phyloP scores from a whole-genome alignment of 306 rosid species.

The Arachis hypogaea region DNA sequence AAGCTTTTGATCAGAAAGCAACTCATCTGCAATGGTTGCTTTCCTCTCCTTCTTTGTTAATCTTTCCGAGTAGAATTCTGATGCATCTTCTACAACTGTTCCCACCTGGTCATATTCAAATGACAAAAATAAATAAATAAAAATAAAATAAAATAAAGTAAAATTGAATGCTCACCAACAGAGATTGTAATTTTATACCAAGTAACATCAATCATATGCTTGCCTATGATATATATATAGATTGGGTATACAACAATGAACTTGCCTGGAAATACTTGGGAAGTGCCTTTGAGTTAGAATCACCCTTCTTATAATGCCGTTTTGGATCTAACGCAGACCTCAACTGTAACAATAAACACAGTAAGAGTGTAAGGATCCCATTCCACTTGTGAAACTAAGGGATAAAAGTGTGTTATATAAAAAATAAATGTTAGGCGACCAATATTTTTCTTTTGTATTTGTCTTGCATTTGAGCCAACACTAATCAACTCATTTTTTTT shows the following conservation, averaged over 20 bases:
- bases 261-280: slow-evolving; percentile 90
- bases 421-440: background rate
- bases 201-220: background rate
- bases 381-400: slow-evolving; percentile 17
- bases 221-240: slow-evolving; percentile 12
- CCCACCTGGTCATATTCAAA: slow-evolving; percentile 64
- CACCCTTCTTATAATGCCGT: slow-evolving; percentile 84
- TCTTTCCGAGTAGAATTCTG: slow-evolving; percentile 69
- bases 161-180: background rate
- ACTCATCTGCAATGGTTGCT: background rate
- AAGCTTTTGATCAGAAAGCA: too few relatives aligned
- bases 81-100: slow-evolving; percentile 68
- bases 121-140: background rate
- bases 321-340: slow-evolving; percentile 85
- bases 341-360: slow-evolving; percentile 51
- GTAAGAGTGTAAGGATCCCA: slow-evolving; percentile 6
- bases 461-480: slow-evolving; percentile 5
- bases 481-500: background rate
- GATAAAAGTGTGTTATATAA: background rate
- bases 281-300: slow-evolving; percentile 55
- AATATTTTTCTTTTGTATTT: background rate
- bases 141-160: slow-evolving; percentile 3
- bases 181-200: slow-evolving; percentile 22
- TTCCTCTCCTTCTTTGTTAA: slow-evolving; percentile 43
- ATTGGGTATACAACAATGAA: slow-evolving; percentile 4